These are phyloP conservation scores for Blumeria graminis DNA, from an alignment of 2,329 filamentous ascomycete species.

Conservation along the genomic window DNA sequence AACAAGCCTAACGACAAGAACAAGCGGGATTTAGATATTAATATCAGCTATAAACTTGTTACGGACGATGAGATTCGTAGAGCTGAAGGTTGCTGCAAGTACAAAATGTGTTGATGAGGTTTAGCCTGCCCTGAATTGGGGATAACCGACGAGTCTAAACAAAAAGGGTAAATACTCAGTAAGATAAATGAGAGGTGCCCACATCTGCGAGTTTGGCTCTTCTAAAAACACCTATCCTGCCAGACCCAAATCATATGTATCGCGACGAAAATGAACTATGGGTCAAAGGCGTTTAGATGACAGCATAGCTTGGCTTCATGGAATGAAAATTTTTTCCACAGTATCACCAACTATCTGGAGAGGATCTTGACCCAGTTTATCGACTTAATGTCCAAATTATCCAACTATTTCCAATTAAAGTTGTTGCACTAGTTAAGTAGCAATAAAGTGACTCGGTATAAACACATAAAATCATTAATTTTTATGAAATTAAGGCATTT, in stretches of 20 bases:
- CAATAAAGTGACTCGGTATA: too few relatives aligned
- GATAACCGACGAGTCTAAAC: background rate
- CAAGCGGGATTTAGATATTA: constrained; percentile 81
- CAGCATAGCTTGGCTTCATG: constrained; percentile 1
- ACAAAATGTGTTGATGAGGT: constrained; percentile 44
- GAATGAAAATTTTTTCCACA: too few relatives aligned
- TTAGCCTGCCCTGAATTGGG: background rate
- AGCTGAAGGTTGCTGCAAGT: constrained; percentile 46
- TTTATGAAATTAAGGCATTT: too few relatives aligned
- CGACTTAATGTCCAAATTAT: too few relatives aligned
- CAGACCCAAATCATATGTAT: background rate
- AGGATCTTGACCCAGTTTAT: too few relatives aligned
- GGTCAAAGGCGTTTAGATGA: constrained; percentile 2
- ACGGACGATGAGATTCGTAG: constrained; percentile 48
- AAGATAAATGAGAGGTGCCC: constrained; percentile 8
- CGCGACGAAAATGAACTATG: background rate
- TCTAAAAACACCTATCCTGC: constrained; percentile 6
- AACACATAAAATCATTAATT: too few relatives aligned
- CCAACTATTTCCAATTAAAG: too few relatives aligned
- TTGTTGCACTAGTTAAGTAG: too few relatives aligned
- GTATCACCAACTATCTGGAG: too few relatives aligned
- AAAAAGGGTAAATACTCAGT: background rate
- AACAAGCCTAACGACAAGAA: constrained; percentile 89
- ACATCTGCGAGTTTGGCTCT: constrained; percentile 16
- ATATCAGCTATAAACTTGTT: constrained; percentile 57